Conservation (phyloP, 2,329 filamentous ascomycete genomes). For the Ophiostoma populinum region DNA sequence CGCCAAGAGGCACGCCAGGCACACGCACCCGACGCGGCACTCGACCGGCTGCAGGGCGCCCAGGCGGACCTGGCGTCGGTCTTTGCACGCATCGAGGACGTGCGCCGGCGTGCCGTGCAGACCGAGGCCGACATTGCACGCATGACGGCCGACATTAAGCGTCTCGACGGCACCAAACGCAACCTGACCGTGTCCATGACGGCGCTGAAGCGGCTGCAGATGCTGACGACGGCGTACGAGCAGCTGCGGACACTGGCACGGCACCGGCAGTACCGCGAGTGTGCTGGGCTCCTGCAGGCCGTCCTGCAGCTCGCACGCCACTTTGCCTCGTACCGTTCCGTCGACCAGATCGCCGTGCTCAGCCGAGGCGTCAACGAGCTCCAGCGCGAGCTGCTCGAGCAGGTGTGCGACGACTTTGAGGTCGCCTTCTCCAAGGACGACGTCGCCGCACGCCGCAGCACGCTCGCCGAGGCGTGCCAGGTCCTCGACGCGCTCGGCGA, state of each 20-base stretch:
- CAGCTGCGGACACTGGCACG: constrained; percentile 72
- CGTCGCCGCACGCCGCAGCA: constrained; percentile 48
- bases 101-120: constrained; percentile 72
- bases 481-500: constrained; percentile 94
- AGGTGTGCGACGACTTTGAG: constrained; percentile 99
- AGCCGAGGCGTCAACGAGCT: constrained; percentile 87
- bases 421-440: constrained; percentile 83
- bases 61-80: constrained; percentile 78
- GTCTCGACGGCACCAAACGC: constrained; percentile 86
- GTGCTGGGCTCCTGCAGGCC: constrained; percentile 80
- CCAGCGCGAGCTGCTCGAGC: constrained; percentile 81
- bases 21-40: constrained; percentile 69
- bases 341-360: constrained; percentile 90
- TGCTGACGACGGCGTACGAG: constrained; percentile 98
- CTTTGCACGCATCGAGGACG: constrained; percentile 87
- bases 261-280: constrained; percentile 83
- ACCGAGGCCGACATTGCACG: constrained; percentile 93
- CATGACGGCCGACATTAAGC: constrained; percentile 98
- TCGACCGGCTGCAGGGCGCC: constrained; percentile 79
- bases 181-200: constrained; percentile 97
- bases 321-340: constrained; percentile 94
- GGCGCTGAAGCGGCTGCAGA: constrained; percentile 87
- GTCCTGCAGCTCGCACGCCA: constrained; percentile 96
- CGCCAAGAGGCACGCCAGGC: constrained; percentile 68
- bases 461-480: constrained; percentile 71